phyloP scores from a whole-genome alignment of 148 eudicot species.

The Heliosperma pusillum region DNA sequence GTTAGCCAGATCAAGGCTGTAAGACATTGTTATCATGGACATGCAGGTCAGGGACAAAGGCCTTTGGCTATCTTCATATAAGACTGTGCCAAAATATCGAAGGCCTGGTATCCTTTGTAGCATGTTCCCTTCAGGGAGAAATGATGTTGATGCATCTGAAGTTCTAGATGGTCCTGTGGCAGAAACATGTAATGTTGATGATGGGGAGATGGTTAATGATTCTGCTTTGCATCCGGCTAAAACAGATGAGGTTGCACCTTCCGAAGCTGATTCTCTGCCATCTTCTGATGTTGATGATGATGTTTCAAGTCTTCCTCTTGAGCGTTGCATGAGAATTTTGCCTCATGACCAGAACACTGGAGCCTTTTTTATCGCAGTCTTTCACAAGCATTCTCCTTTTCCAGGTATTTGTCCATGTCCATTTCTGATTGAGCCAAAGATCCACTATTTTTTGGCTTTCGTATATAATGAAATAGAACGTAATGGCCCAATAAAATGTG shows the following conservation, averaged over 20 bases:
- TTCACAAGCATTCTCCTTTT: constrained; percentile 64
- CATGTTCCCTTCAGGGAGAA: constrained; percentile 89
- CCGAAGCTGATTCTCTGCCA: constrained; percentile 28
- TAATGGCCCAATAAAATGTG: neutral
- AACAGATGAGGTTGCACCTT: constrained; percentile 27
- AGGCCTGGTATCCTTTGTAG: constrained; percentile 53
- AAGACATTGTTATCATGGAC: constrained; percentile 17
- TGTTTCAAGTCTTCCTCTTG: constrained; percentile 72
- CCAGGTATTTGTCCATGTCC: constrained; percentile 48
- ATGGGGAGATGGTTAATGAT: constrained; percentile 23
- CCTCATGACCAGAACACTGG: constrained; percentile 99
- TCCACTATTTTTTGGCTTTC: neutral
- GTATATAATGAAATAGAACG: neutral
- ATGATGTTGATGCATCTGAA: constrained; percentile 29
- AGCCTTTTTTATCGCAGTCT: constrained; percentile 90
- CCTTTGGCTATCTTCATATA: constrained; percentile 62
- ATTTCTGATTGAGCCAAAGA: neutral
- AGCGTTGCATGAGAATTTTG: constrained; percentile 91
- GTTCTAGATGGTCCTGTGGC: constrained; percentile 23
- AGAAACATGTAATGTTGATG: constrained; percentile 29
- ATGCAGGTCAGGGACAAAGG: constrained; percentile 93
- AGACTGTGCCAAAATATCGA: constrained; percentile 63
- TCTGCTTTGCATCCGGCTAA: constrained; percentile 18
- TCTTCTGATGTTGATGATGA: constrained; percentile 41
- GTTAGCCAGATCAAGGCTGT: constrained; percentile 12